Evolutionary conservation across 805 yeast genomes (phyloP), one percentile per base, ranked within the genome.

Genomic region (Isabelozyma rhagii): DNA sequence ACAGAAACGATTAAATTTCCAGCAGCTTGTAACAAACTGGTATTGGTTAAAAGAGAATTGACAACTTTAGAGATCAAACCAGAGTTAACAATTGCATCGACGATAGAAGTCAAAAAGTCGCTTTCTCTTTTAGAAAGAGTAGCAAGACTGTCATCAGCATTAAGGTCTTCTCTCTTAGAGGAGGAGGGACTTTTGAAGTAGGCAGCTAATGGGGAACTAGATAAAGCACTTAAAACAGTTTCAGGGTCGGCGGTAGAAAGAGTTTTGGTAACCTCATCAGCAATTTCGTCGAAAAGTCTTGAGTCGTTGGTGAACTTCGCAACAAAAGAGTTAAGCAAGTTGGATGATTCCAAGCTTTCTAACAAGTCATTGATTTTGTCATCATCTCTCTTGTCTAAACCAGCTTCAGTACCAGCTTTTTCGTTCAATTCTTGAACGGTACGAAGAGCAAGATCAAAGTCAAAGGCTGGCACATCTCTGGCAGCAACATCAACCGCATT

Each of bases 1-100:
- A 66, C 55, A 34, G 60, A 51, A 10, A 56, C 43, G 8, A 64
- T 41, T 41, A 68, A 53, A 11, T 48, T 47, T 10, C 57, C 49
- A 43, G 64, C 64, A 36, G 60, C 48, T 10, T 40, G 18, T 8
- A 55, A 17, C 14, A 55, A 52, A 10, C 56, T 57, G 11, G 44
- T 28, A 45, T 63, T 59, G 25, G 51, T 47, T 18, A 63, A 51
- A 15, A 58, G 51, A 14, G 48, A 47, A 14, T 45, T 47, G 54
- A 55, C 59, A 44, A 62, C 57, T 14, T 53, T 48, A 14, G 54
- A 47, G 14, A 56, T 55, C 29, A 53, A 48, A n/a, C 49, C 59
- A 5, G 58, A 45, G 11, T 41, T 31, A 13, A 38, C 18, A 39
- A 36, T 36, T 40, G 51, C 36, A 34, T 42, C 9, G 8, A 43